Conservation (phyloP, 2,329 filamentous ascomycete species). For the Bipolaris bicolor region DNA sequence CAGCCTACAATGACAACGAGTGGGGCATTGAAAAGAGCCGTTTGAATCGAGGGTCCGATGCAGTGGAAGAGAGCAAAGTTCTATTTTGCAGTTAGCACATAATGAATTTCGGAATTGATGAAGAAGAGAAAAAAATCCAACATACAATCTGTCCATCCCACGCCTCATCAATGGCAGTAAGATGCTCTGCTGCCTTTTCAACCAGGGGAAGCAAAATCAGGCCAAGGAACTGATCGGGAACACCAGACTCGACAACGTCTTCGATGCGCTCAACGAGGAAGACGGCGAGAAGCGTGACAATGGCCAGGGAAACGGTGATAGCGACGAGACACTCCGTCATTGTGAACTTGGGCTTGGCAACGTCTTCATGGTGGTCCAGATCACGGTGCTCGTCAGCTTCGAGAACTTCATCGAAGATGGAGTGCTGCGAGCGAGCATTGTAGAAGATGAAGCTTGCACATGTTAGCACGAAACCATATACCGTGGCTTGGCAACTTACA, state of each 20-base stretch:
- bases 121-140: neutral
- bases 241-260: constrained; percentile 60
- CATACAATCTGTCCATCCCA: constrained; percentile 73
- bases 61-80: constrained; percentile 87
- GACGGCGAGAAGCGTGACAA: constrained; percentile 75
- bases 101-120: neutral
- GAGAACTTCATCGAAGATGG: constrained; percentile 77
- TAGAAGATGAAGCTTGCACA: constrained; percentile 65
- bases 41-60: constrained; percentile 86
- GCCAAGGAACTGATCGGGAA: constrained; percentile 64
- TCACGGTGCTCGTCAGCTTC: constrained; percentile 73
- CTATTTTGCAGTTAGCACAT: constrained; percentile 27
- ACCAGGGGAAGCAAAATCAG: constrained; percentile 81
- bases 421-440: constrained; percentile 76
- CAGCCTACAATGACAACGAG: constrained; percentile 84
- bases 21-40: constrained; percentile 85
- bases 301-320: constrained; percentile 66
- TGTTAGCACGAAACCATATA: too few species aligned
- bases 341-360: constrained; percentile 71
- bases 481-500: constrained; percentile 37
- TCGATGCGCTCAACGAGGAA: constrained; percentile 77
- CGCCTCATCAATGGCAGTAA: constrained; percentile 83
- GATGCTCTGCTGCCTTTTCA: constrained; percentile 85
- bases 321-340: constrained; percentile 74
- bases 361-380: constrained; percentile 66